Base-by-base conservation (phyloP, 225 moss, liverwort and hornwort genomes). In the Thuidium tamariscinum region DNA sequence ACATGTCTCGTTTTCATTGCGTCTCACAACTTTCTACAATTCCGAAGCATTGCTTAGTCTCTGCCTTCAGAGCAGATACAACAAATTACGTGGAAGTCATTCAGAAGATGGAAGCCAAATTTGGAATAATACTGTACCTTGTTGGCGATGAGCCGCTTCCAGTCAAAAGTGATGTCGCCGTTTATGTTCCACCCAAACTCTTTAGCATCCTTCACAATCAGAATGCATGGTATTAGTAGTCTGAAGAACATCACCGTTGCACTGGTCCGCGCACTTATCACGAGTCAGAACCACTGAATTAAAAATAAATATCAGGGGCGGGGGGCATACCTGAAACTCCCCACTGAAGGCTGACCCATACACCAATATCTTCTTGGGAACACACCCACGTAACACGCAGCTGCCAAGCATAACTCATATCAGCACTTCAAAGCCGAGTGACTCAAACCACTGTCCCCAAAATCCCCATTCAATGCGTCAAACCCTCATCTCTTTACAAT, bases 341-440 rank as follows among this genome's bases (percentile, higher is more conserved):
- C 86, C 93, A 59, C 95, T 86, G 87, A 98, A 98, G n/a, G 93
- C 90, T 17, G 97, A 91, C 66, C 94, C 97, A 80, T 98, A 98
- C 48, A 98, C 94, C 64, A 98, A 84, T 65, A 98, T 95, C 68
- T 98, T 98, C 89, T 98, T 98, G 22, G 97, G 97, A 70, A 98
- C 96, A 85, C 97, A 98, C 83, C 97, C 97, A 57, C 97, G 90
- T 79, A 98, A 86, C 49, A 94, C 96, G 74, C 96, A 96, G 26
- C 95, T 95, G 89, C 87, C 29, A 74, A 56, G 29, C 62, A 80
- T 80, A 62, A 32, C 80, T 62, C 62, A 46, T 22, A 32, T 86
- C 60, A 79, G 36, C 83, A 80, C 18, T 76, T 88, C 27, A 64
- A 72, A n/a, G 29, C 54, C 41, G 59, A 81, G 83, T 29, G 56